Base-by-base conservation (phyloP, 495 filamentous ascomycete genomes). In the Aspergillus diversus region DNA sequence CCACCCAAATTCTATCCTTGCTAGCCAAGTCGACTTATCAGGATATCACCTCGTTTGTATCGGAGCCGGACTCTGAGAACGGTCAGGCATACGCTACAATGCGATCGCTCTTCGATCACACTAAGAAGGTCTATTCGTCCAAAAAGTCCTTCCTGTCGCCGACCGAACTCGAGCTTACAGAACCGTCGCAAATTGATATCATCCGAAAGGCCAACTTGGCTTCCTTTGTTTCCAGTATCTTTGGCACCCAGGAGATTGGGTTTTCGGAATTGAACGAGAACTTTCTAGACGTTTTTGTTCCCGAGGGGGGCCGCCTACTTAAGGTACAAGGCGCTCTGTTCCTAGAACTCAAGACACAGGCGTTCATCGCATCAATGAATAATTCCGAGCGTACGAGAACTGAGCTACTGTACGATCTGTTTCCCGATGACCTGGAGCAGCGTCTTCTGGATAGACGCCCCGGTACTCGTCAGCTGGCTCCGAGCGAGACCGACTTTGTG, bases 201-300 rank as follows among this genome's bases (percentile, higher is more conserved):
- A 89, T 97, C 59, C 87, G 90, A 39, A 91, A 92, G 74, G 89
- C 92, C 3, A 97, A 97, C 65, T 79, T 97, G 56, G 93, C 92
- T 4, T 92, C 92, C 2, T 92, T 92, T 64, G 88, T 93, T 7
- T 87, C 88, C 0, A 92, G 90, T 62, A 85, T 93, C 32, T 93
- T 96, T 73, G 91, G 90, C 5, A 89, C 86, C 5, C 87, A 92
- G 66, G 91, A 96, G 69, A 90, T 96, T 52, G 84, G 90, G 8
- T 88, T 96, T 60, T 86, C 87, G 27, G 90, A 96, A 67, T 77
- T 96, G 39, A 92, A 96, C 68, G 90, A 95, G 32, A 83, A 89
- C 64, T 96, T 97, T 67, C 81, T 96, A 27, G 86, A 90, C 47
- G 92, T 92, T 0, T 97, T 97, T 69, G 85, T 96, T 4, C 87